Base-by-base conservation (phyloP, 2,329 filamentous ascomycete genomes). In the Penicillium nordicum region DNA sequence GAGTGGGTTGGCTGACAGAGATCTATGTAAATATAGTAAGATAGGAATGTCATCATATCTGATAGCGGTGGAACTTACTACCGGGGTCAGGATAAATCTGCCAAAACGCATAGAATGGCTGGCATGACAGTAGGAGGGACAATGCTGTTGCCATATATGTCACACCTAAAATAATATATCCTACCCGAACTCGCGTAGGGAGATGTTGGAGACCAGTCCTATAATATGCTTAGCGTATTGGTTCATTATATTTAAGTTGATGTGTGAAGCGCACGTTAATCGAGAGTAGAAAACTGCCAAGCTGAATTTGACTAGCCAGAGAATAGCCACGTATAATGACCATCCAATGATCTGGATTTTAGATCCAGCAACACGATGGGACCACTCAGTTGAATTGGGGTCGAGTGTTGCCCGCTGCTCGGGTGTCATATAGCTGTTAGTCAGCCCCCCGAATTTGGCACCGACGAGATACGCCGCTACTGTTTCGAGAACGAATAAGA, bases 21-120 rank as follows among this genome's bases (percentile, higher is more conserved):
- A 63, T 77, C 79, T 79, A 11, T 21, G 5, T 2, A 42, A 6
- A 16, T 16, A 47, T 18, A 54, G 30, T 44, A n/a, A 49, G n/a
- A 32, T 14, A 46, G 25, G 14, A 34, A n/a, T 14, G 10, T 4
- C 5, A 11, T 11, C n/a, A 25, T 46, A n/a, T 25, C 14, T 25
- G 18, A 23, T 34, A 5, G 9, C 3, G 5, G 14, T 11, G 9
- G 16, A 34, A 74, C 80, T 69, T 63, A 82, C 80, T 77, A 21
- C 82, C 82, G 0, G 83, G 83, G 34, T 85, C 73, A 0, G 83
- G 83, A 47, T 76, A 72, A 42, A 86, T 83, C 64, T 85, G 82
- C 82, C 83, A 86, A 63, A 81, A 80, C n/a, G 74, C 74, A 36
- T 72, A 62, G 48, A 85, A 78, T 0, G 82, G 82, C 10, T 75